Evolutionary conservation across 495 filamentous ascomycete species (phyloP).

Genomic region (Trichoderma erinaceum): DNA sequence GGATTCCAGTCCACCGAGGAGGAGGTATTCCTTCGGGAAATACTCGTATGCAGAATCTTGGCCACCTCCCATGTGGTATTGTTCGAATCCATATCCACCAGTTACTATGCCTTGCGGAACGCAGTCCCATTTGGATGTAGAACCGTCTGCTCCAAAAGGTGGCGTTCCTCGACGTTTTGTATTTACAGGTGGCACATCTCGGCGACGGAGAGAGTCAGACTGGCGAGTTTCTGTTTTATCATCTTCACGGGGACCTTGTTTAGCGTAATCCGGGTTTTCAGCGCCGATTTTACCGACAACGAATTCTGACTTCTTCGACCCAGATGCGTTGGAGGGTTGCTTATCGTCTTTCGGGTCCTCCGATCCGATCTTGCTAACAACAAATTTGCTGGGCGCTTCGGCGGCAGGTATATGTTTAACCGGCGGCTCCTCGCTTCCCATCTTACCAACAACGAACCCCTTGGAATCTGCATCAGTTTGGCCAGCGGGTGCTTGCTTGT

Average conservation of each 20-base stretch:
- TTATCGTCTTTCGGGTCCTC: neutral
- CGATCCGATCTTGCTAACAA: neutral
- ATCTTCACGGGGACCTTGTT: neutral
- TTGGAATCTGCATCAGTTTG: neutral
- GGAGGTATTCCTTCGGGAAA: constrained; percentile 73
- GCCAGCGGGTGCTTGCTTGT: neutral
- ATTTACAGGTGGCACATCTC: neutral
- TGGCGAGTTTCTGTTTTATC: constrained; percentile 5
- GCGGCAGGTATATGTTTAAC: neutral
- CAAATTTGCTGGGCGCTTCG: neutral
- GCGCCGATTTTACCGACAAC: neutral
- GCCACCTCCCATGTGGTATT: constrained; percentile 63
- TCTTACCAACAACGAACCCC: neutral
- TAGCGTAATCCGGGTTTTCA: neutral
- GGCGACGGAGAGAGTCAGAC: neutral
- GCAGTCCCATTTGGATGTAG: constrained; percentile 41
- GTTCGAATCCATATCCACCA: constrained; percentile 29
- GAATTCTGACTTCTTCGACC: neutral
- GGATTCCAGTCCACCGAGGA: constrained; percentile 74
- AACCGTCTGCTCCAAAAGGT: constrained; percentile 19
- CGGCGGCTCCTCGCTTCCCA: neutral
- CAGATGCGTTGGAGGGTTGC: neutral
- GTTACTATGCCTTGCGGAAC: constrained; percentile 46
- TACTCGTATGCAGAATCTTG: constrained; percentile 96
- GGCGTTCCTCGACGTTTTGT: constrained; percentile 3